Evolutionary conservation across 2,329 filamentous ascomycete genomes (phyloP), one percentile per base, ranked within the genome.

Genomic region (Emergomyces africanus): DNA sequence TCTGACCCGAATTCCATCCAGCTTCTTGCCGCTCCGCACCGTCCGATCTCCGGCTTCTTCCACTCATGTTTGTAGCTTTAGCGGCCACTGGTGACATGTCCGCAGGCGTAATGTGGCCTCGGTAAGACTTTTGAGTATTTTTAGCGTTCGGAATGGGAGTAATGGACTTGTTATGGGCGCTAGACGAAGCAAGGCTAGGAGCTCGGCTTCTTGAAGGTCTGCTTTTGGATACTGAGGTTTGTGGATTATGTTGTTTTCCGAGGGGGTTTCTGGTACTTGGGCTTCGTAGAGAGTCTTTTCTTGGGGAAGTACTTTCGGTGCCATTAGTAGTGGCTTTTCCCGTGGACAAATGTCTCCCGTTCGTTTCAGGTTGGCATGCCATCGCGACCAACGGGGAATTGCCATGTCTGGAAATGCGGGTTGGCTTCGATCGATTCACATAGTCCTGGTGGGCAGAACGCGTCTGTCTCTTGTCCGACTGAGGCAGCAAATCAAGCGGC

Each of bases 401-500:
- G 23, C 54, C 54, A 42, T 57, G 46, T 15, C 57, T 33, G 18
- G 57, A 67, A 30, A 61, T 61, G 57, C 64, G 63, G 61, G 61
- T 63, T 28, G 67, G 66, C 58, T 64, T 58, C 48, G 67, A 64
- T 59, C 69, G 72, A 56, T 65, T 68, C 60, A 68, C 63, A 62
- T 70, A 66, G 9, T 70, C 65, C 59, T 72, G 67, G 51, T 69
- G 72, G 39, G 70, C 68, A 39, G 72, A 71, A 61, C 77, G 75
- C 48, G 77, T 77, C 55, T 75, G 72, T 61, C 77, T 72, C 63
- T 77, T 77, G 46, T 76, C 75, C 39, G 75, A 77, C 50, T 75
- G 74, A 42, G 77, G 72, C 61, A 77, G 76, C 54, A 76, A 65
- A 50, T 79, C 78, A 57, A 76, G 63, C 15, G 80, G 78, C 23